Evolutionary conservation across 495 filamentous ascomycete genomes (phyloP).

Genomic region (Pyrenopolyporus hunteri): DNA sequence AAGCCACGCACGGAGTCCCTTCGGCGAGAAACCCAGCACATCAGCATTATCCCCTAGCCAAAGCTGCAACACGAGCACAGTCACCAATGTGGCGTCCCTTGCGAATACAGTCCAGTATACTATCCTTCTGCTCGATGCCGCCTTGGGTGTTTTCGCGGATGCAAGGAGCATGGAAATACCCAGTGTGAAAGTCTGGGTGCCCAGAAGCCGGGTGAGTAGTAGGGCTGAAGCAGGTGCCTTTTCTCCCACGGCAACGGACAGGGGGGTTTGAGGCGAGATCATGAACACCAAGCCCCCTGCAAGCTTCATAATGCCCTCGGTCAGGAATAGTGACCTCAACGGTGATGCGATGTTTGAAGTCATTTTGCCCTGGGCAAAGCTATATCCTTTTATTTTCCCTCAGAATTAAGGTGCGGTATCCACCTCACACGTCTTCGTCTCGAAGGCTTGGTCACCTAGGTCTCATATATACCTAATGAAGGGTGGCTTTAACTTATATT

Average conservation of each 20-base stretch:
- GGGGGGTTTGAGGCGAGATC: slow-evolving; percentile 20
- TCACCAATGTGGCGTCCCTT: slow-evolving; percentile 20
- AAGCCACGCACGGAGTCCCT: slow-evolving; percentile 17
- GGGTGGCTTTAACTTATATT: no score
- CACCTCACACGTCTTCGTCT: no score
- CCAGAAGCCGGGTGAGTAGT: slow-evolving; percentile 21
- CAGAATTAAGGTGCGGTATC: no score
- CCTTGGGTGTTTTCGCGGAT: slow-evolving; percentile 14
- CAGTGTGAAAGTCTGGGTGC: slow-evolving; percentile 29
- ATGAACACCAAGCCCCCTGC: slow-evolving; percentile 16
- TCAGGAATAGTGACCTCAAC: slow-evolving; percentile 16
- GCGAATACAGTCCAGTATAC: slow-evolving; percentile 31
- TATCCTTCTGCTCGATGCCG: slow-evolving; percentile 13
- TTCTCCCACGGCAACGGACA: slow-evolving; percentile 18
- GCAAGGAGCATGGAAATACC: slow-evolving; percentile 31
- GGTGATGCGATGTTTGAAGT: slow-evolving; percentile 15
- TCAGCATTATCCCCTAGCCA: slow-evolving; percentile 21
- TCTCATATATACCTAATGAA: no score
- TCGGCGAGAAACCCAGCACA: slow-evolving; percentile 15
- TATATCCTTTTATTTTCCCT: no score
- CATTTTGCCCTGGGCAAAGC: slow-evolving; percentile 2
- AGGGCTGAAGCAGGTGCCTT: slow-evolving; percentile 14
- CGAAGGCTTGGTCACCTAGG: no score
- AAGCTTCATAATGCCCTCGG: slow-evolving; percentile 31
- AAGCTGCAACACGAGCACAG: slow-evolving; percentile 15